Evolutionary conservation across 495 filamentous ascomycete species (phyloP).

Genomic region (Hyaloscypha hepaticicola): DNA sequence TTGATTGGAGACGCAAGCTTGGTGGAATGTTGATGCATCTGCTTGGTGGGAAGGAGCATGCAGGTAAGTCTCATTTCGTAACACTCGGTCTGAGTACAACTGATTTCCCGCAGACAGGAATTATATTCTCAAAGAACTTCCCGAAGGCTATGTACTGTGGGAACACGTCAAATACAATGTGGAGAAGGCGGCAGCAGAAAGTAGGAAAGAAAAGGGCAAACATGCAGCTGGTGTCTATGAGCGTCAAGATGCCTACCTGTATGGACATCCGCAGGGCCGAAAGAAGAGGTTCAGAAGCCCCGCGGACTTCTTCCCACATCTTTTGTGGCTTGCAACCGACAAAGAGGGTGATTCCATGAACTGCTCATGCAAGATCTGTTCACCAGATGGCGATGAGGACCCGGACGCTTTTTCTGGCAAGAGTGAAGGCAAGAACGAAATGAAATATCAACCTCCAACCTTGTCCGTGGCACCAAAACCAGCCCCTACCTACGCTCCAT

Average conservation of each 20-base stretch:
- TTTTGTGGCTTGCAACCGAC: conserved; percentile 58
- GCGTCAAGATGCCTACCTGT: conserved; percentile 58
- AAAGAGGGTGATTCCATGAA: conserved; percentile 52
- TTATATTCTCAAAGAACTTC: conserved; percentile 52
- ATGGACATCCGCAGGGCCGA: conserved; percentile 57
- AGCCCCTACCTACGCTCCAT: conserved; percentile 14
- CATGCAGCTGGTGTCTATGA: conserved; percentile 37
- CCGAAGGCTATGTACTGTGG: conserved; percentile 57
- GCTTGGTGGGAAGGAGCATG: conserved; percentile 38
- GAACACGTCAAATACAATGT: conserved; percentile 50
- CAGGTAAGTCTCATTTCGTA: conserved; percentile 27
- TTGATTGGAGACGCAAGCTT: conserved; percentile 56
- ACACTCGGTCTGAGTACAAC: background rate
- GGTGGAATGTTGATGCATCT: conserved; percentile 50
- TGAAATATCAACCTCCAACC: background rate
- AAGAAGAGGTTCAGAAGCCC: conserved; percentile 60
- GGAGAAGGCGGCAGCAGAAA: conserved; percentile 15
- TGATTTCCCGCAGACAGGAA: conserved; percentile 39
- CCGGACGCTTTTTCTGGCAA: background rate
- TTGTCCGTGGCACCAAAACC: conserved; percentile 1
- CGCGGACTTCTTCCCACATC: conserved; percentile 59
- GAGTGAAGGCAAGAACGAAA: background rate
- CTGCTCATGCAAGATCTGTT: conserved; percentile 48
- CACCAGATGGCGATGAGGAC: conserved; percentile 22
- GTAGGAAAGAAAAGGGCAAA: conserved; percentile 23